Percentiles rank a stretch among this genome's conserved stretches.
These are phyloP conservation scores for Oenanthe javanica DNA, from an alignment of 140 eudicot genomes.

Conservation along the genomic window DNA sequence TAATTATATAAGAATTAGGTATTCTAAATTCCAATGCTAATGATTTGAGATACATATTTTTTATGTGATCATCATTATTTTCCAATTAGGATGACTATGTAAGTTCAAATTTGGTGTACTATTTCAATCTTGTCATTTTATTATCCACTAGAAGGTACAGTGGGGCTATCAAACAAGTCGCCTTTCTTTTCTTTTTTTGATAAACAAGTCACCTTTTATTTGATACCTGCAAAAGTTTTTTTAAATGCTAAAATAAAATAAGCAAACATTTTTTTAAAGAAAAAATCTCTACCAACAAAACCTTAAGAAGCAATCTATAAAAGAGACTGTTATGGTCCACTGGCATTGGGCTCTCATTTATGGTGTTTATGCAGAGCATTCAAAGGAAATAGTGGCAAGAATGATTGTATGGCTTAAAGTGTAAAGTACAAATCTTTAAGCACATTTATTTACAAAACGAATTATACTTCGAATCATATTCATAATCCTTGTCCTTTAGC, in stretches of 20 bases:
- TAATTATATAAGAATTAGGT: background rate
- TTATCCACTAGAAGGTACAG: background rate
- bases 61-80: background rate
- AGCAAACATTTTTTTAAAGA: background rate
- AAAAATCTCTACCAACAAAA: background rate
- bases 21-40: background rate
- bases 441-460: slow-evolving; percentile 1
- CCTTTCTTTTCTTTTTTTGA: background rate
- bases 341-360: background rate
- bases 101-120: background rate
- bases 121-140: background rate
- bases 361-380: background rate
- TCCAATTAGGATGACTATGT: background rate
- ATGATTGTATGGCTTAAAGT: background rate
- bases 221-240: background rate
- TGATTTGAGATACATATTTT: background rate
- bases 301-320: background rate
- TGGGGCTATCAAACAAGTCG: slow-evolving; percentile 2
- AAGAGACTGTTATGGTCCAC: background rate
- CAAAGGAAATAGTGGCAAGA: background rate
- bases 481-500: background rate
- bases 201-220: background rate
- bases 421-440: background rate
- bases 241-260: background rate
- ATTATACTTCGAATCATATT: background rate